Evolutionary conservation across 805 yeast species (phyloP).

Genomic region (Wickerhamiella cacticola): DNA sequence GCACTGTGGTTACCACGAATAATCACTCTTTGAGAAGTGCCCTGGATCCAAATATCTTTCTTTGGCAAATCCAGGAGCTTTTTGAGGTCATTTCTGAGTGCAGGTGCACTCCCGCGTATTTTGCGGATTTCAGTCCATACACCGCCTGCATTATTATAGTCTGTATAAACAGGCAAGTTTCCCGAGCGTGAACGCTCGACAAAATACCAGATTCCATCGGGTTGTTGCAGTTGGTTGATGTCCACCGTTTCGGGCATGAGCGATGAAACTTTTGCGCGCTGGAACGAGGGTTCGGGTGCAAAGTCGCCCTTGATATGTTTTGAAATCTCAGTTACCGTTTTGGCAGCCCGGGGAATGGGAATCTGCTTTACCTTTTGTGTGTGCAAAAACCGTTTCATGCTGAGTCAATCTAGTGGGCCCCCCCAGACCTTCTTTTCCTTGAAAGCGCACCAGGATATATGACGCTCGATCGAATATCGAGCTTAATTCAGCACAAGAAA

Average conservation of each 20-base stretch:
- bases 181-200: slow-evolving; percentile 32
- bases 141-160: slow-evolving; percentile 47
- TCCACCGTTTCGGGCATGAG: not conserved
- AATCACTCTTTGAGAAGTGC: slow-evolving; percentile 42
- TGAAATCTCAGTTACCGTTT: slow-evolving; percentile 16
- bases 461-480: not conserved
- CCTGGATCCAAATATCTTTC: slow-evolving; percentile 37
- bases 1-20: slow-evolving; percentile 38
- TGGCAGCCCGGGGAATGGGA: slow-evolving; percentile 44
- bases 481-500: not conserved
- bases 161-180: slow-evolving; percentile 71
- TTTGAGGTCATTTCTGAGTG: slow-evolving; percentile 55
- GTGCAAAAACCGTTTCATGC: slow-evolving; percentile 6
- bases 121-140: slow-evolving; percentile 63
- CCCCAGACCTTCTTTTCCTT: not conserved
- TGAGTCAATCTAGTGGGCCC: not conserved
- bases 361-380: slow-evolving; percentile 17
- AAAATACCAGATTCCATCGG: slow-evolving; percentile 17
- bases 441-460: not conserved
- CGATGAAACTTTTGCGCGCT: not conserved
- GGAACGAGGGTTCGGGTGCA: slow-evolving; percentile 1
- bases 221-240: not conserved
- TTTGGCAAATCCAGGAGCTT: slow-evolving; percentile 36
- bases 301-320: slow-evolving; percentile 9
- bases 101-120: slow-evolving; percentile 54